Evolutionary conservation across 2,329 filamentous ascomycete genomes (phyloP).

Genomic region (Ambrosiella xylebori): DNA sequence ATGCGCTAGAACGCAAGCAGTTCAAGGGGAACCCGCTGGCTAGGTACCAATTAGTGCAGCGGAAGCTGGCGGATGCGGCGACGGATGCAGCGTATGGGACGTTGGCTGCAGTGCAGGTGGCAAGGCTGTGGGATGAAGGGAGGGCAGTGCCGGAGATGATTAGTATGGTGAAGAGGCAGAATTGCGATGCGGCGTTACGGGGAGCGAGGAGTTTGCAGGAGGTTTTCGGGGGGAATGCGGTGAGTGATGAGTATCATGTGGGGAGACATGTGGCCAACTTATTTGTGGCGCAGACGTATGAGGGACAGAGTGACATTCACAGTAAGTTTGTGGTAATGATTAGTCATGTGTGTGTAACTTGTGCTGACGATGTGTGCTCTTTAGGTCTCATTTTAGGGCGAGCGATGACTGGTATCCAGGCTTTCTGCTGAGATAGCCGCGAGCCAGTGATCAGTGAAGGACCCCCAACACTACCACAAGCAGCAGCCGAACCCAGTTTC

Average conservation of each 20-base stretch:
- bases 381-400: conserved; percentile 52
- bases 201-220: conserved; percentile 76
- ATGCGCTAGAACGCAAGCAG: conserved; percentile 84
- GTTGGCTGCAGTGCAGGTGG: conserved; percentile 80
- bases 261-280: conserved; percentile 89
- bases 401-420: conserved; percentile 59
- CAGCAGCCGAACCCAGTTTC: neutral
- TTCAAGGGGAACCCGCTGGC: conserved; percentile 93
- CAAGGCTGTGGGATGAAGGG: conserved; percentile 79
- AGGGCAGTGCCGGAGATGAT: conserved; percentile 85
- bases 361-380: neutral
- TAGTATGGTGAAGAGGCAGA: conserved; percentile 88
- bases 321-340: conserved; percentile 39
- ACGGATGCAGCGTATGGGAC: conserved; percentile 86
- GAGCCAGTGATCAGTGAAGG: neutral
- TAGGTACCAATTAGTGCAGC: conserved; percentile 92
- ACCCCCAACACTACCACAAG: neutral
- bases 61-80: conserved; percentile 84
- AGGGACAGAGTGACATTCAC: conserved; percentile 96
- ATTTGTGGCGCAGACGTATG: conserved; percentile 95
- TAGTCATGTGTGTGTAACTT: neutral
- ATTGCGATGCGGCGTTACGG: conserved; percentile 75
- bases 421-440: conserved; percentile 32
- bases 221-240: conserved; percentile 94
- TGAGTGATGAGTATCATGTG: conserved; percentile 91